phyloP scores from a whole-genome alignment of 2,329 filamentous ascomycete species.

The Teratosphaeria nubilosa region DNA sequence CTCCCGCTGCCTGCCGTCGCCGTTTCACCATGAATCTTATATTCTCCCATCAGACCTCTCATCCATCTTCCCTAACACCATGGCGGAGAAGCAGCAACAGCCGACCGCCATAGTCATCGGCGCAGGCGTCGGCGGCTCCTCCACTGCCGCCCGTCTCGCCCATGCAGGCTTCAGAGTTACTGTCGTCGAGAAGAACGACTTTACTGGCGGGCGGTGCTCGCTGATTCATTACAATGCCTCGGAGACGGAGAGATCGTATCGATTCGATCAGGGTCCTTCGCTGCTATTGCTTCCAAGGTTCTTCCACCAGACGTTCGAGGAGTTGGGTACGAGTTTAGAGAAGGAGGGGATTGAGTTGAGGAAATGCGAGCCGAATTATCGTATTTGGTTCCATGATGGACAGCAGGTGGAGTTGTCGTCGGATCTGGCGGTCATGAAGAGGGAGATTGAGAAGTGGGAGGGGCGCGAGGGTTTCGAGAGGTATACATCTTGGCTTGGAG shows the following conservation, averaged over 20 bases:
- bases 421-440: constrained; percentile 62
- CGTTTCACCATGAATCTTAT: not conserved
- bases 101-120: constrained; percentile 48
- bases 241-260: constrained; percentile 27
- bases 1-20: not conserved
- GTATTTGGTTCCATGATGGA: constrained; percentile 62
- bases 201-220: constrained; percentile 62
- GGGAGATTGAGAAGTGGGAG: constrained; percentile 61
- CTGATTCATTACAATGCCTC: constrained; percentile 35
- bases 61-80: not conserved
- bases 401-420: constrained; percentile 53
- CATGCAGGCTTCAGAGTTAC: constrained; percentile 63
- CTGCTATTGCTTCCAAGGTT: constrained; percentile 61
- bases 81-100: constrained; percentile 6
- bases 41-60: not conserved
- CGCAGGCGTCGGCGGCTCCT: constrained; percentile 61
- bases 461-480: constrained; percentile 59
- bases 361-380: constrained; percentile 68
- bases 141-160: constrained; percentile 59
- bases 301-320: constrained; percentile 58
- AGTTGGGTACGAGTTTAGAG: constrained; percentile 56
- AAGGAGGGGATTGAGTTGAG: constrained; percentile 57
- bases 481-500: constrained; percentile 57
- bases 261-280: constrained; percentile 70
- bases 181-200: constrained; percentile 66